A percentile compares a stretch with the other conserved stretches of the same genome.
Conservation (phyloP, 2,329 filamentous ascomycete species). For the Xylariomycetidae sp. region DNA sequence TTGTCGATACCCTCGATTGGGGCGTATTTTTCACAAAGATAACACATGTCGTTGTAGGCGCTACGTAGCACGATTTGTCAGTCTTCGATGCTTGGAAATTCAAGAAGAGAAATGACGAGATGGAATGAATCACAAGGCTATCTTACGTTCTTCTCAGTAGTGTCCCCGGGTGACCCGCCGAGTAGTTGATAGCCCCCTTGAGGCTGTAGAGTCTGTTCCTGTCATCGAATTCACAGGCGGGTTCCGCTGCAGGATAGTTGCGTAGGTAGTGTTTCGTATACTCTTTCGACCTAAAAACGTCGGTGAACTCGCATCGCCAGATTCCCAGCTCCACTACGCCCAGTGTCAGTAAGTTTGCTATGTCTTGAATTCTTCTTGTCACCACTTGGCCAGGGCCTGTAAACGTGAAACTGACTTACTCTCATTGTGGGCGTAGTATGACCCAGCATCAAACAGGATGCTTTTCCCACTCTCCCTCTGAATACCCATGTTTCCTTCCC, state of each 20-base stretch:
- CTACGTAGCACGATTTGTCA: slow-evolving; percentile 1
- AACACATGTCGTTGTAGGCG: slow-evolving; percentile 15
- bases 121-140: neutral
- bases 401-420: too few species aligned
- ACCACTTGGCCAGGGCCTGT: too few species aligned
- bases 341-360: too few species aligned
- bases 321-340: slow-evolving; percentile 1
- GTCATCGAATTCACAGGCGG: slow-evolving; percentile 1
- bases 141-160: slow-evolving; percentile 5
- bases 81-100: neutral
- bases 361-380: too few species aligned
- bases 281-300: neutral
- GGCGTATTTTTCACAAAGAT: slow-evolving; percentile 14
- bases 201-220: slow-evolving; percentile 5
- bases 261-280: neutral
- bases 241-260: neutral
- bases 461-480: neutral
- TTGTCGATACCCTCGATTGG: slow-evolving; percentile 11
- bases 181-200: slow-evolving; percentile 8
- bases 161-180: slow-evolving; percentile 8
- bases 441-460: neutral
- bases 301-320: slow-evolving; percentile 1
- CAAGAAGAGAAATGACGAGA: neutral
- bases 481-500: slow-evolving; percentile 1
- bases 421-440: slow-evolving; percentile 2